phyloP scores from a whole-genome alignment of 148 eudicot genomes.

The Chenopodium berlandieri region DNA sequence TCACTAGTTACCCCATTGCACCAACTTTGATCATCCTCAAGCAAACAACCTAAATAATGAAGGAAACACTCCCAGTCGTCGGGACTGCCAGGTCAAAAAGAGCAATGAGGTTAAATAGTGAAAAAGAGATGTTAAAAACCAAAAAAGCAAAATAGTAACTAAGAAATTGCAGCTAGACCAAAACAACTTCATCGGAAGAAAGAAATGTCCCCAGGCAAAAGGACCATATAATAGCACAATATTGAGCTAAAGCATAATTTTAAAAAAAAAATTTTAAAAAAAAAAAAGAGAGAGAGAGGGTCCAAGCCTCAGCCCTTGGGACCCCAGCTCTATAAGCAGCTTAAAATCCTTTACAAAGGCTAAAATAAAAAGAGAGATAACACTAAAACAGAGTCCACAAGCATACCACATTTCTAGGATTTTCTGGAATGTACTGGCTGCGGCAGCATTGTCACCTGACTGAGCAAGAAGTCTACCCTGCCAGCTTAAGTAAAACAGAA shows the following conservation, averaged over 20 bases:
- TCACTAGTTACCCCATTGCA: constrained; percentile 36
- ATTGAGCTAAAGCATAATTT: neutral
- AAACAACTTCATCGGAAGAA: neutral
- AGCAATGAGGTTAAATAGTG: constrained; percentile 12
- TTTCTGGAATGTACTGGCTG: constrained; percentile 70
- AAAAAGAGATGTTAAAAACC: neutral
- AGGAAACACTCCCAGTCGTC: constrained; percentile 94
- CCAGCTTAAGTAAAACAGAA: constrained; percentile 82
- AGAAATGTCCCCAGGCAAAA: neutral
- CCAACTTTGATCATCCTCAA: constrained; percentile 69
- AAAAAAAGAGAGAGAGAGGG: neutral
- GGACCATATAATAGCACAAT: neutral
- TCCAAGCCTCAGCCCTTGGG: neutral
- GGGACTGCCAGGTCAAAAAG: constrained; percentile 59
- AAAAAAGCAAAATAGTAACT: neutral
- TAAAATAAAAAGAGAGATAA: neutral
- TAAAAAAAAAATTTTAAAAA: too few relatives aligned
- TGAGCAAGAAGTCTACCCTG: constrained; percentile 99
- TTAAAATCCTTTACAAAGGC: neutral
- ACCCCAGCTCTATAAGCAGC: neutral
- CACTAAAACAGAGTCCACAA: neutral
- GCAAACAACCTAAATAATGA: constrained; percentile 78
- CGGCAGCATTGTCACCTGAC: constrained; percentile 81
- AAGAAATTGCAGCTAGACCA: neutral
- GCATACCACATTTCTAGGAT: constrained; percentile 78